phyloP scores from a whole-genome alignment of 768 basidiomycete genomes.

The Cubamyces lactineus region DNA sequence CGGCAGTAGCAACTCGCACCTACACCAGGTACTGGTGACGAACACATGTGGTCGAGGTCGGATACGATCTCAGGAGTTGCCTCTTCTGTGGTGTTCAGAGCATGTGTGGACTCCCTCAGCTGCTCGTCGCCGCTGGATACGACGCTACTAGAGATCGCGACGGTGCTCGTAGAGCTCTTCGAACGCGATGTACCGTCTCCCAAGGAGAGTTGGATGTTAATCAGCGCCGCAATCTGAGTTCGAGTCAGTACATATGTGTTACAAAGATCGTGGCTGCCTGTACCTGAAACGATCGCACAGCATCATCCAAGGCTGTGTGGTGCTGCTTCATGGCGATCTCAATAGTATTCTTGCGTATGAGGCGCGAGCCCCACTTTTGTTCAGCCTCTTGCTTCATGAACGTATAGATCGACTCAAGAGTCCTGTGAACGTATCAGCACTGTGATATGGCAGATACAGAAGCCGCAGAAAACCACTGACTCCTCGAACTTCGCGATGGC shows the following conservation, averaged over 20 bases:
- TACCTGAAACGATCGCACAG: constrained; percentile 52
- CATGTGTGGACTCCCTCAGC: constrained; percentile 1
- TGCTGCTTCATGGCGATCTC: constrained; percentile 43
- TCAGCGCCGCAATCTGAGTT: constrained; percentile 47
- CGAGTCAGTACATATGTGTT: neutral
- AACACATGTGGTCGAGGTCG: constrained; percentile 3
- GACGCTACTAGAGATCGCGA: too few relatives aligned
- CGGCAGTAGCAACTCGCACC: neutral
- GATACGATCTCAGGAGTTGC: neutral
- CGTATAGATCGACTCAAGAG: constrained; percentile 40
- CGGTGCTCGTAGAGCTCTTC: too few relatives aligned
- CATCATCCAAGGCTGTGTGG: constrained; percentile 44
- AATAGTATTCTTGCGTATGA: constrained; percentile 45
- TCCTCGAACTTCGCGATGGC: constrained; percentile 46
- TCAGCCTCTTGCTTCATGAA: constrained; percentile 45
- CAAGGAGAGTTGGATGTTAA: constrained; percentile 49
- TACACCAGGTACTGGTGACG: constrained; percentile 11
- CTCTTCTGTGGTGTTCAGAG: neutral
- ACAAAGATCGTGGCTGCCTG: neutral
- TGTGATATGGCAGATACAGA: neutral
- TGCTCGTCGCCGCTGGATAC: too few relatives aligned
- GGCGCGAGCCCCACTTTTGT: constrained; percentile 45
- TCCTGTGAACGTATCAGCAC: constrained; percentile 33
- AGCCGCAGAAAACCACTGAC: constrained; percentile 30
- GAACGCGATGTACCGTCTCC: constrained; percentile 22